These are phyloP conservation scores for Solanum sejunctum DNA, from an alignment of 257 asterid genomes.

Conservation along the genomic window DNA sequence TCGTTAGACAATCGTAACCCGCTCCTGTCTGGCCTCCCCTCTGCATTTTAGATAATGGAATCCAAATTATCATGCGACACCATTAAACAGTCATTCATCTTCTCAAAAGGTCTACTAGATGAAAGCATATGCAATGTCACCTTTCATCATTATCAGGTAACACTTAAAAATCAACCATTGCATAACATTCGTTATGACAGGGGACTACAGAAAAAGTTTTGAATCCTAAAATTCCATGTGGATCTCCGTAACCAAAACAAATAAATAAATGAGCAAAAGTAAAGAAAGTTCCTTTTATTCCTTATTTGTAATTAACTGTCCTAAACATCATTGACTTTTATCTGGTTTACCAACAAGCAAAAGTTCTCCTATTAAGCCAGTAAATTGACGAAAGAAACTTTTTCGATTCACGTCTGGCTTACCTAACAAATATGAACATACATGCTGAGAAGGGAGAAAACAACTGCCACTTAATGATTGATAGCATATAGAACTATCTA, in stretches of 20 bases:
- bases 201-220: neutral
- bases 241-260: neutral
- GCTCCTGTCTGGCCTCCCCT: conserved; percentile 89
- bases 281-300: neutral
- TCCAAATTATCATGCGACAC: neutral
- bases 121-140: neutral
- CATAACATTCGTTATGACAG: neutral
- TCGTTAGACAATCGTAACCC: conserved; percentile 74
- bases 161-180: neutral
- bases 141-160: neutral
- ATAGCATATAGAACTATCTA: neutral
- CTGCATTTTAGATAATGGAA: conserved; percentile 34
- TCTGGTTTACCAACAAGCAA: neutral
- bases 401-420: neutral
- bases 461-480: neutral
- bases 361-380: neutral
- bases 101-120: neutral
- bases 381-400: neutral
- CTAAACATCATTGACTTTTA: neutral
- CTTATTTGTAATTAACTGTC: neutral
- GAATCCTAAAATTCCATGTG: neutral
- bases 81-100: neutral
- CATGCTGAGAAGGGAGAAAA: neutral
- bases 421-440: neutral
- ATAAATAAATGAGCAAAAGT: neutral